Conservation (phyloP, 2,329 filamentous ascomycete species). For the Fusarium decemcellulare region DNA sequence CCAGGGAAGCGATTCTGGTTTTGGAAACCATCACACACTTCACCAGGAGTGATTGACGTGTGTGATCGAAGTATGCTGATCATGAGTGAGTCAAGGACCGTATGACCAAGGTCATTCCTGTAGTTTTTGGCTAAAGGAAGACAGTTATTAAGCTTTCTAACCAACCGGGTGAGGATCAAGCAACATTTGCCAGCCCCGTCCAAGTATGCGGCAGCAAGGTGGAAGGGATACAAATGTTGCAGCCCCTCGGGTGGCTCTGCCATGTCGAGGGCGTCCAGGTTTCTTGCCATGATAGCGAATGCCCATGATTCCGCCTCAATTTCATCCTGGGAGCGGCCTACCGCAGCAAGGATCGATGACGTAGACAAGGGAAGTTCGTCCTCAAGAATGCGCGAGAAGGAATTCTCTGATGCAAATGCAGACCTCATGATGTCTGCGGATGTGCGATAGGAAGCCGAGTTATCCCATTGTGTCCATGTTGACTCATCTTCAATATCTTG, state of each 20-base stretch:
- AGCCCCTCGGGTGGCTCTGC: neutral
- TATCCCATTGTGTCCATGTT: neutral
- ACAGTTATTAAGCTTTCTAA: no score
- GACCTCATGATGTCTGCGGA: neutral
- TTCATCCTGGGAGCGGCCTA: neutral
- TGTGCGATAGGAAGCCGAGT: neutral
- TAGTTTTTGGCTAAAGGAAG: no score
- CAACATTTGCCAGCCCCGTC: neutral
- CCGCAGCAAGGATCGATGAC: neutral
- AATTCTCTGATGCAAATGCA: neutral
- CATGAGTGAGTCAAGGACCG: neutral
- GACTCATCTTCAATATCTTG: neutral
- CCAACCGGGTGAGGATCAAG: no score
- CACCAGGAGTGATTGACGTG: neutral
- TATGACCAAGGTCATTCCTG: neutral
- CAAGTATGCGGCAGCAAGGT: neutral
- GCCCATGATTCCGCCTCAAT: neutral
- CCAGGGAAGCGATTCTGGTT: neutral
- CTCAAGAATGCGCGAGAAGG: neutral
- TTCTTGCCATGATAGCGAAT: conserved; percentile 1
- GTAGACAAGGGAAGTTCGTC: neutral
- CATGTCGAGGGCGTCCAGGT: neutral
- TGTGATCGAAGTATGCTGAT: neutral
- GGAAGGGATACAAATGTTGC: neutral
- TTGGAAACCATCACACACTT: neutral